These are phyloP conservation scores for Saccharomyces hybrid DNA, from an alignment of 1,139 yeast genomes.

Conservation along the genomic window DNA sequence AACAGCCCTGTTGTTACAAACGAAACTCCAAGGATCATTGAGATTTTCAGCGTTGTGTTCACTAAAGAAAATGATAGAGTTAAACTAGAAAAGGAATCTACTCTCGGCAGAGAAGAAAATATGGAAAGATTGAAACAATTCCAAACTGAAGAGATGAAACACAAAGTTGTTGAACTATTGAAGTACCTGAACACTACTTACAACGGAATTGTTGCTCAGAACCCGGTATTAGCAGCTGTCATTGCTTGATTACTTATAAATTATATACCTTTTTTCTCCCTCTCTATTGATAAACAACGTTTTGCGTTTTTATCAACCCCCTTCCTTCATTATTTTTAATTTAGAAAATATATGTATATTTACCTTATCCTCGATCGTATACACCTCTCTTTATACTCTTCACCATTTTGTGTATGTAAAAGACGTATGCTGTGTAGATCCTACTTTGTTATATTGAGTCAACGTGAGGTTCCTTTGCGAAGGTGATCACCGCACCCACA, in stretches of 20 bases:
- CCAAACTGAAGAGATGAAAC: conserved; percentile 55
- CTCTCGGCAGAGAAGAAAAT: conserved; percentile 78
- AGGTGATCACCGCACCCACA: not conserved
- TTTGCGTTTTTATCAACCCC: not conserved
- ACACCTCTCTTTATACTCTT: not conserved
- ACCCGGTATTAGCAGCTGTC: conserved; percentile 47
- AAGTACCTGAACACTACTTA: conserved; percentile 62
- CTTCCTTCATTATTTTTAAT: not conserved
- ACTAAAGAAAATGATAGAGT: conserved; percentile 63
- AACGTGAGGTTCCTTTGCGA: not conserved
- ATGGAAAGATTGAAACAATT: conserved; percentile 73
- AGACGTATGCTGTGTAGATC: not conserved
- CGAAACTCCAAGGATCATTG: conserved; percentile 58
- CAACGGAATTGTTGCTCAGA: conserved; percentile 52
- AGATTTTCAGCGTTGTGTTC: conserved; percentile 63
- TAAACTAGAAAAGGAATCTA: conserved; percentile 60
- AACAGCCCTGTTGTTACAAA: conserved; percentile 49
- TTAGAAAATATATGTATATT: not conserved
- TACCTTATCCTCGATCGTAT: not conserved
- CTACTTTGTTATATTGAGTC: not conserved
- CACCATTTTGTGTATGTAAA: not conserved
- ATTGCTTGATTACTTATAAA: conserved; percentile 24
- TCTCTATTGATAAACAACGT: not conserved
- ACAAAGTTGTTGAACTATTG: conserved; percentile 59
- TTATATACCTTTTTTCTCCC: not conserved